Evolutionary conservation across 1,284 basidiomycete species (phyloP).

Genomic region (Ceratorhiza oryzae-sativae): DNA sequence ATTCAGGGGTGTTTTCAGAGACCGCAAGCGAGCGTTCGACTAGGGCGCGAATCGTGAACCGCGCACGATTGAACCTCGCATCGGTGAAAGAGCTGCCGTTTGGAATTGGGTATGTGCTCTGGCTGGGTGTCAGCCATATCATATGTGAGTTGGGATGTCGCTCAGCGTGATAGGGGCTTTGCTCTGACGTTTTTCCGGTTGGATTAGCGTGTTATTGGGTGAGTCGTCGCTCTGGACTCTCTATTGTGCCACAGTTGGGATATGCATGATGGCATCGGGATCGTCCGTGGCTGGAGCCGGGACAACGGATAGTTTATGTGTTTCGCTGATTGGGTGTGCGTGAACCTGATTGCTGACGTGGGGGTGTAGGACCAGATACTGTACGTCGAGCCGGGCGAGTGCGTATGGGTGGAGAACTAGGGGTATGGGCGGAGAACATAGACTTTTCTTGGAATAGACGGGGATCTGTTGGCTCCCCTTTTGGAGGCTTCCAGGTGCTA

Average conservation of each 20-base stretch:
- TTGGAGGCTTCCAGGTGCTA: conserved; percentile 1
- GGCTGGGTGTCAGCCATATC: conserved; percentile 30
- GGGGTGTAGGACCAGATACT: conserved; percentile 31
- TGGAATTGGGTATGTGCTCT: conserved; percentile 20
- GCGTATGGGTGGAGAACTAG: conserved; percentile 26
- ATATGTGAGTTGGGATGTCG: conserved; percentile 12
- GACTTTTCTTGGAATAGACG: conserved; percentile 19
- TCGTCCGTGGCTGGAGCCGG: conserved; percentile 28
- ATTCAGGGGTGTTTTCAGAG: conserved; percentile 23
- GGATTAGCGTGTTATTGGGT: conserved; percentile 28
- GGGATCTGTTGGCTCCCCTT: background rate
- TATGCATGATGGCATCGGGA: conserved; percentile 20
- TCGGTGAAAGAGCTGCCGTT: conserved; percentile 17
- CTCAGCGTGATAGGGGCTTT: background rate
- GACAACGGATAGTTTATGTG: conserved; percentile 13
- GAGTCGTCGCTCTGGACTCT: background rate
- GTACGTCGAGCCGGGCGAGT: conserved; percentile 35
- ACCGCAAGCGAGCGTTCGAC: conserved; percentile 7
- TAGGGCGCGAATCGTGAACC: background rate
- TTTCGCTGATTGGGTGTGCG: conserved; percentile 11
- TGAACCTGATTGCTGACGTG: conserved; percentile 22
- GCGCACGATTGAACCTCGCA: conserved; percentile 5
- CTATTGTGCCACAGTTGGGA: conserved; percentile 32
- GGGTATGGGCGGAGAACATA: background rate
- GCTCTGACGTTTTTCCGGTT: conserved; percentile 18